Evolutionary conservation across 805 yeast species (phyloP).

Genomic region (Sugiyamaella boreocaroliniensis): DNA sequence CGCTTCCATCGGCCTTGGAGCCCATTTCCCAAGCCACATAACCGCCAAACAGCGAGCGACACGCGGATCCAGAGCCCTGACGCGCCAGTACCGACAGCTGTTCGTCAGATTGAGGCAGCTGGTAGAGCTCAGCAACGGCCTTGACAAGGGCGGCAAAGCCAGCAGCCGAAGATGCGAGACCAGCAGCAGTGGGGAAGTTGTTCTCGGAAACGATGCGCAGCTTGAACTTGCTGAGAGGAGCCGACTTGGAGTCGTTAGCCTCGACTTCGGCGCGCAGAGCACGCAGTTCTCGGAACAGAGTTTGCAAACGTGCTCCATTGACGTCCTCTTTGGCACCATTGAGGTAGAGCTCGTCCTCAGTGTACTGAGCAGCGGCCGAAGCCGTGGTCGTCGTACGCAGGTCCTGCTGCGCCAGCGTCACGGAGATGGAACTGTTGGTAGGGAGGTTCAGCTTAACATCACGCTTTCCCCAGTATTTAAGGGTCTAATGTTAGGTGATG

Average conservation of each 20-base stretch:
- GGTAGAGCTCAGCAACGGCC: constrained; percentile 78
- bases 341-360: constrained; percentile 67
- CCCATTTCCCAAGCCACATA: constrained; percentile 99
- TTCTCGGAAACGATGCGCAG: constrained; percentile 85
- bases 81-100: constrained; percentile 91
- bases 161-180: constrained; percentile 95
- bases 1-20: constrained; percentile 61
- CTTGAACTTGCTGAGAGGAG: constrained; percentile 47
- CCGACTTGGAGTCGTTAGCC: constrained; percentile 26
- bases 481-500: constrained; percentile 42
- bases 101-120: constrained; percentile 76
- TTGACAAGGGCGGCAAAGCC: constrained; percentile 94
- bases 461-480: constrained; percentile 98
- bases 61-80: constrained; percentile 97
- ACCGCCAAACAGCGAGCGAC: constrained; percentile 95
- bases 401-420: constrained; percentile 86
- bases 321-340: constrained; percentile 80
- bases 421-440: constrained; percentile 92
- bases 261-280: constrained; percentile 55
- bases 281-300: constrained; percentile 73
- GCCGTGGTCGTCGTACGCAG: constrained; percentile 89
- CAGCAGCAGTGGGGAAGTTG: constrained; percentile 99
- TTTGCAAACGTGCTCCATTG: constrained; percentile 43
- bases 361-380: constrained; percentile 51
- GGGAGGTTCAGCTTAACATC: constrained; percentile 85